Conservation (phyloP, 441 rosid species). For the Gossypium davidsonii region DNA sequence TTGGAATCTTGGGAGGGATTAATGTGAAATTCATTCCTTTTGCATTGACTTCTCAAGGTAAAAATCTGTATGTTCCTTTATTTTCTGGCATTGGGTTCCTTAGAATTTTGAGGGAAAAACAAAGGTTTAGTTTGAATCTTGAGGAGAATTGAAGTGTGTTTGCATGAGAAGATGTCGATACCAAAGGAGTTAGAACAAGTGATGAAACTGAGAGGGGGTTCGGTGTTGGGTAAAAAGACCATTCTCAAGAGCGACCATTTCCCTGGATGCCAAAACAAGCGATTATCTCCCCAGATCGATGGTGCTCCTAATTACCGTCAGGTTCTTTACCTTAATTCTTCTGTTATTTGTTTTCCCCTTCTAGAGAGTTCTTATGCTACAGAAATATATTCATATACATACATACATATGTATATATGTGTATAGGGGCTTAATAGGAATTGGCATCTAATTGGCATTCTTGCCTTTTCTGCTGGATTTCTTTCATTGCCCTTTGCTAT, state of each 20-base stretch:
- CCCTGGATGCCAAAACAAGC: conserved; percentile 96
- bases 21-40: background rate
- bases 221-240: conserved; percentile 92
- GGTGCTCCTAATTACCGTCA: conserved; percentile 99
- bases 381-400: too few species aligned
- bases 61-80: background rate
- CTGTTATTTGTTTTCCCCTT: background rate
- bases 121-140: background rate
- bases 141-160: background rate
- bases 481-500: background rate
- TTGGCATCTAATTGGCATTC: conserved; percentile 3
- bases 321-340: conserved; percentile 31
- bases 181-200: conserved; percentile 89
- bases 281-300: conserved; percentile 83
- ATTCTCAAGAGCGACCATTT: conserved; percentile 96
- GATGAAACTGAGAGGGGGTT: conserved; percentile 90
- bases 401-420: background rate
- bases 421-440: background rate
- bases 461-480: background rate
- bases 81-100: background rate
- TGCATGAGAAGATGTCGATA: conserved; percentile 42
- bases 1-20: conserved; percentile 6
- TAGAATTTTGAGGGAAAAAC: background rate
- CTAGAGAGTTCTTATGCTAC: background rate
- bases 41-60: background rate